Evolutionary conservation across 2,329 filamentous ascomycete species (phyloP), one percentile per base, ranked within the genome.

Genomic region (Venturia pyrina): DNA sequence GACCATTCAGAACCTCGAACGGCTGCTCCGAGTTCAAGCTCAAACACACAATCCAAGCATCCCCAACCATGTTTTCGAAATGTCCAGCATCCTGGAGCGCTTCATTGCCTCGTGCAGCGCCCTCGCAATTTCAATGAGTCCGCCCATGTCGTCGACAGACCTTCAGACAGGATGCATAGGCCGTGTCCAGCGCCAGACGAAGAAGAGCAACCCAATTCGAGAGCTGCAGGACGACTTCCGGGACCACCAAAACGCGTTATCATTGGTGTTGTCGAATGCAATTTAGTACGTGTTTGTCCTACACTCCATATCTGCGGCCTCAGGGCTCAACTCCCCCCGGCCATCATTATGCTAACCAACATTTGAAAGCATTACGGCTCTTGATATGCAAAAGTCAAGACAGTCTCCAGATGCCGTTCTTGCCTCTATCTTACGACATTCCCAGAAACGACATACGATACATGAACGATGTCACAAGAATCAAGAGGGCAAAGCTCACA

Each of bases 31-130:
- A 24, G 11, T 19, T 44, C 57, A 64, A 7, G 59, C 34, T 44
- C 48, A 34, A 28, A 17, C 24, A 32, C 21, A 24, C n/a, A 44
- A 66, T 34, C 43, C 65, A 2, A 41, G 13, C 40, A 21, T 43
- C 5, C 32, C 61, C 28, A n/a, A 64, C 19, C 34, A 64, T 60
- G 37, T 59, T 13, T 64, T 64, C 46, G 57, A 21, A 32, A 34
- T 66, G 11, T 34, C 62, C 32, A 46, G 37, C 24, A 63, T 43
- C 21, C 44, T 66, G 15, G 60, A 66, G 19, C 57, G 44, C 32
- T 66, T 66, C 65, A 63, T 63, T 48, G 53, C 60, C 19, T 41
- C 43, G 8, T 66, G 65, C 40, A 62, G 64, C 24, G 65, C 65
- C 32, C 61, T 64, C 43, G 46, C 32, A 24, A 50, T 28, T 37